Evolutionary conservation across 176 grass and related monocot species (phyloP), one percentile per base, ranked within the genome.

Genomic region (Zoysia pacifica): DNA sequence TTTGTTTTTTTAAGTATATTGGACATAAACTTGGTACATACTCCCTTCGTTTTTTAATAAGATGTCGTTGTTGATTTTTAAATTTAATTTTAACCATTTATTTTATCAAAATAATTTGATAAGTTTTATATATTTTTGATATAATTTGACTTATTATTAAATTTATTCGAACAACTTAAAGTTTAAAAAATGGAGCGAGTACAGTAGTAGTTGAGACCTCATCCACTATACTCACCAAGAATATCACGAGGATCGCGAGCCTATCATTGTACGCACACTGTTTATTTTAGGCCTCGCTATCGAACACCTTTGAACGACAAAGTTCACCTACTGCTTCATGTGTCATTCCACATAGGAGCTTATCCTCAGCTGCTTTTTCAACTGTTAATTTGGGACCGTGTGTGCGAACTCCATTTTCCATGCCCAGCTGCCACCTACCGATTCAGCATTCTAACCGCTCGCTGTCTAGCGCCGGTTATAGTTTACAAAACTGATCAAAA

Each of bases 341-440:
- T 15, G 14, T 5, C 28, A 55, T 18, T n/a, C 65, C 41, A 15
- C 28, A 28, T 28, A 28, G 28, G 28, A 28, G 40, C 16, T 44
- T 67, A 45, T 45, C 65, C 5, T 14, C 15, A 8, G 1, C 1
- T 3, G n/a, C 12, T 11, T 7, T 59, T 20, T n/a, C 65, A 16
- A 7, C 16, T 8, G 18, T 60, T 6, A 2, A 6, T 0, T 46
- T 49, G 3, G 3, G 1, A 28, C 41, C 28, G 28, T 28, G 65
- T 68, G 2, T 7, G 16, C 42, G 19, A 68, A 11, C 65, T 46
- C 65, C 65, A 68, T 18, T 68, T 68, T 68, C 65, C 65, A 68
- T 42, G 65, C 16, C 7, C 40, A 9, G 46, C 65, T 28, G n/a
- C 41, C 8, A 68, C 65, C 42, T 15, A 43, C 64, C 15, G 10